These are phyloP conservation scores for Cladosporium colombiae DNA, from an alignment of 2,329 filamentous ascomycete genomes.

Conservation along the genomic window DNA sequence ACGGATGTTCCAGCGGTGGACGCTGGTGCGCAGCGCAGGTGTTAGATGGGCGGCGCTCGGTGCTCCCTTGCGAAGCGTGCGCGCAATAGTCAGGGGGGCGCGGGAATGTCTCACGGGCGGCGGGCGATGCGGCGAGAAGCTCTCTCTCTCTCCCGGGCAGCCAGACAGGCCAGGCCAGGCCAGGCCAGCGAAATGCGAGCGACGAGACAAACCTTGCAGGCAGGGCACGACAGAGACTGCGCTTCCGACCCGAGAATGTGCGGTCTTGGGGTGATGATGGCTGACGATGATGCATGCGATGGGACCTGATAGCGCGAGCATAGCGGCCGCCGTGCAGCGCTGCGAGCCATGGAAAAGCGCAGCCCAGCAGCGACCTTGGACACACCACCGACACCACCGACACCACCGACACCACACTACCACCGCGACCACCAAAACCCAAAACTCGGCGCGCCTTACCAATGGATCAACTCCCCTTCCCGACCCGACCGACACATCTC, in stretches of 20 bases:
- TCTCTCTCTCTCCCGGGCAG: too few relatives aligned
- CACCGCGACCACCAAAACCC: not conserved
- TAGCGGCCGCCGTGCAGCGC: slow-evolving; percentile 4
- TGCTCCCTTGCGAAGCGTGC: slow-evolving; percentile 11
- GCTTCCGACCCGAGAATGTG: not conserved
- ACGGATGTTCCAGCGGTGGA: slow-evolving; percentile 4
- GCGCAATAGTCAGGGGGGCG: not conserved
- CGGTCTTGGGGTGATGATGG: not conserved
- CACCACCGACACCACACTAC: not conserved
- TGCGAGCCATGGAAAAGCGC: not conserved
- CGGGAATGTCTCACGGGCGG: slow-evolving; percentile 7
- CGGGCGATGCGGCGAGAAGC: not conserved
- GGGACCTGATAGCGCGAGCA: not conserved
- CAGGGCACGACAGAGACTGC: not conserved
- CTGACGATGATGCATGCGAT: not conserved
- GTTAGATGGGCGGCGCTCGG: slow-evolving; percentile 9
- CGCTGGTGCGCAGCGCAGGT: slow-evolving; percentile 4
- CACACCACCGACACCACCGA: not conserved
- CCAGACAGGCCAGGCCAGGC: not conserved
- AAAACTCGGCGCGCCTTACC: not conserved
- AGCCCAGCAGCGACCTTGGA: not conserved
- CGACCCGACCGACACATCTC: slow-evolving; percentile 5
- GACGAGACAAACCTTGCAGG: not conserved
- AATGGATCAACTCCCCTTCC: not conserved
- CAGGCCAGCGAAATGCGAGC: not conserved